Conservation (phyloP, 768 basidiomycete species). For the Hemileccinum impolitum region DNA sequence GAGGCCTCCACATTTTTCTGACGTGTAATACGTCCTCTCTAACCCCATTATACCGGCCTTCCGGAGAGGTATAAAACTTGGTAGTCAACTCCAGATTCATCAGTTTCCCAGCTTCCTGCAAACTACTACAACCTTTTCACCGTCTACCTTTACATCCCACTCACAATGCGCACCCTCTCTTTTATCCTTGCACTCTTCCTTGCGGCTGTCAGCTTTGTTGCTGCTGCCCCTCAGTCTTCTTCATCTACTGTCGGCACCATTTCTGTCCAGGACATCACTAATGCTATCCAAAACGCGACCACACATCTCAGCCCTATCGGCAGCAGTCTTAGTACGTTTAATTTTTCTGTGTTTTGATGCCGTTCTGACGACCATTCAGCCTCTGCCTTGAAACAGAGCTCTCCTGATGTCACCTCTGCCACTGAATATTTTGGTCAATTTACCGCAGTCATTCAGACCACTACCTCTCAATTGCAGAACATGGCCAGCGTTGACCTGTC, state of each 20-base stretch:
- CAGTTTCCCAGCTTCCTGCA: slow-evolving; percentile 1
- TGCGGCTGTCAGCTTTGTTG: slow-evolving; percentile 15
- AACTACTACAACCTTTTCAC: not conserved
- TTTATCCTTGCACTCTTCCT: slow-evolving; percentile 20
- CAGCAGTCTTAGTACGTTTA: not conserved
- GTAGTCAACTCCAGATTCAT: too few relatives aligned
- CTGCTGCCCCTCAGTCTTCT: slow-evolving; percentile 6
- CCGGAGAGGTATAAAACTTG: slow-evolving; percentile 1
- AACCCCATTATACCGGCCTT: not conserved
- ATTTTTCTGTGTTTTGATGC: rapidly evolving
- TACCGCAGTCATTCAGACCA: not conserved
- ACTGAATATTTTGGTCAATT: not conserved
- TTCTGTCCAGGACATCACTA: not conserved
- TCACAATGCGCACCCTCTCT: slow-evolving; percentile 26
- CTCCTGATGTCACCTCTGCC: not conserved
- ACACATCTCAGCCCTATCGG: not conserved
- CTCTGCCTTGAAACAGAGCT: not conserved
- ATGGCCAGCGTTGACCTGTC: too few relatives aligned
- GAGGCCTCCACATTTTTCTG: not conserved
- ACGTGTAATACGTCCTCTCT: not conserved
- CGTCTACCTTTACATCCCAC: slow-evolving; percentile 8
- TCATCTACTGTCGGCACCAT: not conserved
- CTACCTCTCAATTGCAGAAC: too few relatives aligned
- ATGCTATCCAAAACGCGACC: not conserved
- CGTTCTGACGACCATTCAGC: not conserved